These are phyloP conservation scores for Senna siamea DNA, from an alignment of 306 rosid species.

Conservation along the genomic window DNA sequence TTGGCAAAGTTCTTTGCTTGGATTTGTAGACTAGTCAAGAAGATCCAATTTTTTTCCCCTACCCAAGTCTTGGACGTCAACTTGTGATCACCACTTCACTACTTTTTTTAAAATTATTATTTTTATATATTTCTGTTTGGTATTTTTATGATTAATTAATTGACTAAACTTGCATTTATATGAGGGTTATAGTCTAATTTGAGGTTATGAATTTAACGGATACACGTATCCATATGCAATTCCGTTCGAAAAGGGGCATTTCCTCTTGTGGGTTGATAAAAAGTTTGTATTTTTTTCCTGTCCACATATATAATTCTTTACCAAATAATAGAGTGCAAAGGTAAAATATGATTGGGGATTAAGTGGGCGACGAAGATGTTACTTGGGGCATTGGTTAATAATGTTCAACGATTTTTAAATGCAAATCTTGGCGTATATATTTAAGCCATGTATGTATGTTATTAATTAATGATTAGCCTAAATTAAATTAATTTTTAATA, in stretches of 20 bases:
- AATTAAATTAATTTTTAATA: no score
- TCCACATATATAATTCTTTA: neutral
- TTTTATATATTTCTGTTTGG: neutral
- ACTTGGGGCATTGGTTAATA: no score
- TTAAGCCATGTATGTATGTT: no score
- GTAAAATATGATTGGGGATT: no score
- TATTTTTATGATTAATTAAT: neutral
- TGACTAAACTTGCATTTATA: no score
- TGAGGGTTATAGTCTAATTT: no score
- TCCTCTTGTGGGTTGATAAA: neutral
- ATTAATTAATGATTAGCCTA: no score
- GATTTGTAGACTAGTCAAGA: neutral
- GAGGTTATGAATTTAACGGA: neutral
- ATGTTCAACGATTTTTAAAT: no score
- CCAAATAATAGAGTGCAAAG: no score
- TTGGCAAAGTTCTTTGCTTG: slow-evolving; percentile 21
- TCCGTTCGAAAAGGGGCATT: neutral
- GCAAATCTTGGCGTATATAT: no score
- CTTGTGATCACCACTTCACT: slow-evolving; percentile 26
- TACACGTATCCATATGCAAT: neutral
- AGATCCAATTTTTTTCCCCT: slow-evolving; percentile 6
- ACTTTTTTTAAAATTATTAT: neutral
- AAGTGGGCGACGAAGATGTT: no score
- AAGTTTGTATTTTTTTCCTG: neutral
- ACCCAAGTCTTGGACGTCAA: slow-evolving; percentile 13